Evolutionary conservation across 2,329 filamentous ascomycete genomes (phyloP), one percentile per base, ranked within the genome.

Genomic region (Aspergillus candidus): DNA sequence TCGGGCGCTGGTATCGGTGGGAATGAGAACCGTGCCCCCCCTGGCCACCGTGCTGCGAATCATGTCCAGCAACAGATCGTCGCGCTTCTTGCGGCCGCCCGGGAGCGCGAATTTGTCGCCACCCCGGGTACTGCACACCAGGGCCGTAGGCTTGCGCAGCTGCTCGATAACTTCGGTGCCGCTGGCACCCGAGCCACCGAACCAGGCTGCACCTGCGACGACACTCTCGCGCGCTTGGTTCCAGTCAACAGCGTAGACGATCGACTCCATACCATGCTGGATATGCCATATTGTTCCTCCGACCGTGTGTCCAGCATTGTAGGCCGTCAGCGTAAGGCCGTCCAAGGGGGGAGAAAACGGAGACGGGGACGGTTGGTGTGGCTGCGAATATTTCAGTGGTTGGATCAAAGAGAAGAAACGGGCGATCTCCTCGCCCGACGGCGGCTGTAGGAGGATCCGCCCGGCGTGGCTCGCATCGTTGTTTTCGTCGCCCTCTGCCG

Each of bases 271-370:
- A 0, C 90, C 89, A 71, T 97, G 89, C 59, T 97, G 91, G 52
- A 98, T 90, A 60, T 97, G 91, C 93, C 93, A 98, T 72, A 98
- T 95, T 17, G 93, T 97, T 44, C 93, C 93, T 65, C 93, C 93
- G 0, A 97, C 78, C 0, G 91, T 96, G 63, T 96, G 91, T 51
- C 93, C 93, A 6, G 93, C 89, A 68, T 94, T 94, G 71, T 97
- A 97, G 1, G 93, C 93, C 1, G 93, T 98, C 53, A 98, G 87
- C 2, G 88, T 95, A 13, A 98, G 79, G 4, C 90, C 90, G 55
- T 93, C 90, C 12, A 96, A 74, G 1, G 91, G 86, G 4, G 90
- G 88, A 2, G 89, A 94, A 61, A 89, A 94, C 1, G 89, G 84
- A 4, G 89, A 93, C 0, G 86, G 81, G 1, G 89, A 75, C 1